phyloP scores from a whole-genome alignment of 2,329 filamentous ascomycete species.

The Coccinonectria pachysandricola region DNA sequence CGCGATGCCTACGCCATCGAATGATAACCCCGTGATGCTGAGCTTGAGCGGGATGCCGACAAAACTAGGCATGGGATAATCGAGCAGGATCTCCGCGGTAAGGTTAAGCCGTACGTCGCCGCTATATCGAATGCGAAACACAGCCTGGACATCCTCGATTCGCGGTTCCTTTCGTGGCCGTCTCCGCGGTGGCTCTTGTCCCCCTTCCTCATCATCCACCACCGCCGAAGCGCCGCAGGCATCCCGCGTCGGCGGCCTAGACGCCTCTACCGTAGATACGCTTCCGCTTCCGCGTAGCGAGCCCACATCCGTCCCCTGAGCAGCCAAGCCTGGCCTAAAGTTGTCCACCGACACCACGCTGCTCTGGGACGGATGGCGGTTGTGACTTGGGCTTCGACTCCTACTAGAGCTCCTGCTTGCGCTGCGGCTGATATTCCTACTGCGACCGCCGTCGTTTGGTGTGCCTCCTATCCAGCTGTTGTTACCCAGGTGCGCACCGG shows the following conservation, averaged over 20 bases:
- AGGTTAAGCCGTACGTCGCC: conserved; percentile 81
- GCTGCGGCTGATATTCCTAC: conserved; percentile 35
- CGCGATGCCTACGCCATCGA: conserved; percentile 87
- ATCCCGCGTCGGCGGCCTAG: conserved; percentile 49
- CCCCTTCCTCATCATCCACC: conserved; percentile 26
- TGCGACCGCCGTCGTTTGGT: conserved; percentile 21
- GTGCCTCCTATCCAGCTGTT: conserved; percentile 27
- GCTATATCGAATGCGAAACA: conserved; percentile 81
- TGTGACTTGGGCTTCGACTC: conserved; percentile 24
- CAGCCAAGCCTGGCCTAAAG: too few species aligned
- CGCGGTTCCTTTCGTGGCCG: conserved; percentile 59
- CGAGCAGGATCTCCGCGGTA: conserved; percentile 88
- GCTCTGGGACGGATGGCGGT: conserved; percentile 41
- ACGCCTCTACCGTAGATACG: too few species aligned
- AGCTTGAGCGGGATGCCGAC: conserved; percentile 90
- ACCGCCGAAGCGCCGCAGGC: conserved; percentile 28
- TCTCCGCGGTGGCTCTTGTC: conserved; percentile 3
- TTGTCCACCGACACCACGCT: conserved; percentile 56
- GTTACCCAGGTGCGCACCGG: conserved; percentile 44
- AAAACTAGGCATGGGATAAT: conserved; percentile 98
- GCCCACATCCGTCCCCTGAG: conserved; percentile 35
- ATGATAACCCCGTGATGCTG: conserved; percentile 88
- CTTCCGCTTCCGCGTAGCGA: conserved; percentile 18
- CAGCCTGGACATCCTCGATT: conserved; percentile 82
- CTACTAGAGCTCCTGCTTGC: conserved; percentile 36